A percentile compares a stretch with the other conserved stretches of the same genome.
Conservation (phyloP, 352 stramenopile genomes). For the Phytophthora ramorum region DNA sequence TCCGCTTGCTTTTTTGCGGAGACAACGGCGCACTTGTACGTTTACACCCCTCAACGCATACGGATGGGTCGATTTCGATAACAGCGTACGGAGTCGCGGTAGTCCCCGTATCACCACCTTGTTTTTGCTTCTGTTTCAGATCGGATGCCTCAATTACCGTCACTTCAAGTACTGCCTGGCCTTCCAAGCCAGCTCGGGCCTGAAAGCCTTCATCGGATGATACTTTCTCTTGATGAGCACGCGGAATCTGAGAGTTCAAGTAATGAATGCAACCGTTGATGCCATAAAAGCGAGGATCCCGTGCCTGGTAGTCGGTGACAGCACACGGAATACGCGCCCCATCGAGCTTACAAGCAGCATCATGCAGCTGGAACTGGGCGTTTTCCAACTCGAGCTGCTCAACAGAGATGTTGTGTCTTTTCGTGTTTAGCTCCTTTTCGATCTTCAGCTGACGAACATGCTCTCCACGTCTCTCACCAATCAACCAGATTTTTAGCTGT, state of each 20-base stretch:
- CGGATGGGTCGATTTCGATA: slow-evolving; percentile 63
- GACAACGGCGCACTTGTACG: slow-evolving; percentile 53
- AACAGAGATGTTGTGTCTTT: slow-evolving; percentile 64
- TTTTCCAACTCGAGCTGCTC: slow-evolving; percentile 77
- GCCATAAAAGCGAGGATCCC: slow-evolving; percentile 77
- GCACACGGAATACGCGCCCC: slow-evolving; percentile 71
- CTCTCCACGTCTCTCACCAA: slow-evolving; percentile 71
- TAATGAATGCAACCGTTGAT: slow-evolving; percentile 84
- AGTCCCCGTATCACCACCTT: slow-evolving; percentile 25
- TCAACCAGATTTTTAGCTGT: slow-evolving; percentile 56
- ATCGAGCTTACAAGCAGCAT: slow-evolving; percentile 74
- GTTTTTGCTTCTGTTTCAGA: slow-evolving; percentile 27
- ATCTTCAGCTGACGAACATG: slow-evolving; percentile 56
- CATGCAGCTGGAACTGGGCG: slow-evolving; percentile 64
- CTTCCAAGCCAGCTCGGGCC: slow-evolving; percentile 55
- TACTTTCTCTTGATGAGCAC: slow-evolving; percentile 61
- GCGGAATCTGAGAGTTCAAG: slow-evolving; percentile 64
- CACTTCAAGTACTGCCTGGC: slow-evolving; percentile 67
- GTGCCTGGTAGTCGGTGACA: slow-evolving; percentile 64
- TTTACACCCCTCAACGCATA: slow-evolving; percentile 66
- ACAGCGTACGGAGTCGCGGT: slow-evolving; percentile 59
- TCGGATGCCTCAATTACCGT: slow-evolving; percentile 51
- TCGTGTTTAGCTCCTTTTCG: slow-evolving; percentile 58
- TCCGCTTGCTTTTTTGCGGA: slow-evolving; percentile 55
- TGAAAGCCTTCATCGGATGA: slow-evolving; percentile 71